Conservation (phyloP, 2,329 filamentous ascomycete species). For the Scytalidium sp. region DNA sequence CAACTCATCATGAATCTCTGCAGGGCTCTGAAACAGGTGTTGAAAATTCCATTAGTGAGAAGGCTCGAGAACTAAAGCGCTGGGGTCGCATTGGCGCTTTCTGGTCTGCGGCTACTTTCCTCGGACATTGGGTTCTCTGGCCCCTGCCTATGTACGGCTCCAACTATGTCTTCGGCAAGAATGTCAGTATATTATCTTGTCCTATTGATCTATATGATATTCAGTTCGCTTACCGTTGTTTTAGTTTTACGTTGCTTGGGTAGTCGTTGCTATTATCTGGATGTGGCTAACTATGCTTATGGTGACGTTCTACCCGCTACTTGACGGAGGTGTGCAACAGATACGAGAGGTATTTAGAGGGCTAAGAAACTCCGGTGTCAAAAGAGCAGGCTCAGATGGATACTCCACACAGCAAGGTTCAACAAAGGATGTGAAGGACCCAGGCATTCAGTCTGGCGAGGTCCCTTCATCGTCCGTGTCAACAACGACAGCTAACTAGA, state of each 20-base stretch:
- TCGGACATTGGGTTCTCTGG: conserved; percentile 53
- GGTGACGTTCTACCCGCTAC: conserved; percentile 45
- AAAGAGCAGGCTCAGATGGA: neutral
- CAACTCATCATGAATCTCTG: conserved; percentile 2
- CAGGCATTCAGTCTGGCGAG: no score
- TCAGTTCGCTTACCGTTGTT: neutral
- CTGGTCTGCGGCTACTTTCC: conserved; percentile 46
- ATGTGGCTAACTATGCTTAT: conserved; percentile 49
- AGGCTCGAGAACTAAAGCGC: conserved; percentile 30
- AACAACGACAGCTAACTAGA: neutral
- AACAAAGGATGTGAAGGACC: no score
- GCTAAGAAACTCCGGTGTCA: conserved; percentile 36
- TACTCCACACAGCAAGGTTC: no score
- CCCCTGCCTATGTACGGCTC: conserved; percentile 53
- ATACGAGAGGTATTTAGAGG: conserved; percentile 49
- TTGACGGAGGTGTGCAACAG: conserved; percentile 45
- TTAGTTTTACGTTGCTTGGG: conserved; percentile 47
- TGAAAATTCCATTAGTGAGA: conserved; percentile 27
- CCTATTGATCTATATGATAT: neutral
- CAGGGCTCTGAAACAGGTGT: neutral
- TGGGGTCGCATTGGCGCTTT: conserved; percentile 44
- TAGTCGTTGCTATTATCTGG: conserved; percentile 49
- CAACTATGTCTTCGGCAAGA: conserved; percentile 44
- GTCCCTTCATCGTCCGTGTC: no score
- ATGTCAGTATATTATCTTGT: conserved; percentile 19